Conservation (phyloP, 2,329 filamentous ascomycete species). For the Huntiella omanensis region DNA sequence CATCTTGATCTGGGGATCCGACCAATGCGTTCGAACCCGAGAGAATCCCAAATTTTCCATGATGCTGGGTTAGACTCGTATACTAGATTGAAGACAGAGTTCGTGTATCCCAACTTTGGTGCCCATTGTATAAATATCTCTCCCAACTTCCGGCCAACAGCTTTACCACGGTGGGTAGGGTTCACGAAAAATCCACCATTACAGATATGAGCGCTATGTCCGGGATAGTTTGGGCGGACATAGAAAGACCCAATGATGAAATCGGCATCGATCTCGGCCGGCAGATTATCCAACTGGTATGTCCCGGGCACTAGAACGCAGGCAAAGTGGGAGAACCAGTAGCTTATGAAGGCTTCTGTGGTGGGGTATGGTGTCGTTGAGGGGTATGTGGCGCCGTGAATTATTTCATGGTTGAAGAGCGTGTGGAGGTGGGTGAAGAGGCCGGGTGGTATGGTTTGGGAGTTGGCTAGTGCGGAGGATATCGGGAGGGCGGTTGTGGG, state of each 20-base stretch:
- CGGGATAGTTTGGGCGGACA: slow-evolving; percentile 86
- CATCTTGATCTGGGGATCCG: slow-evolving; percentile 56
- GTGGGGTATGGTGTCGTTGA: slow-evolving; percentile 58
- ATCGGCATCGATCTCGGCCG: too few relatives aligned
- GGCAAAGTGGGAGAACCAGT: slow-evolving; percentile 85
- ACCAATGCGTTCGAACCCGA: slow-evolving; percentile 84
- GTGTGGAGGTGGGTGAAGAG: slow-evolving; percentile 62
- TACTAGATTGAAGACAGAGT: slow-evolving; percentile 85
- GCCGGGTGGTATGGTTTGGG: slow-evolving; percentile 53
- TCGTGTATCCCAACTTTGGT: slow-evolving; percentile 66
- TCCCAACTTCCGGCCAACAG: slow-evolving; percentile 57
- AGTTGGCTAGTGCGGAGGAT: slow-evolving; percentile 42
- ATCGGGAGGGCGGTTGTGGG: slow-evolving; percentile 60
- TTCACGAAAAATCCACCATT: slow-evolving; percentile 68
- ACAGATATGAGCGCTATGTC: slow-evolving; percentile 76
- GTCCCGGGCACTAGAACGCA: slow-evolving; percentile 70
- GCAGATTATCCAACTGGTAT: too few relatives aligned
- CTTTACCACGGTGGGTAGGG: slow-evolving; percentile 51
- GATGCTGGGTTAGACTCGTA: slow-evolving; percentile 88
- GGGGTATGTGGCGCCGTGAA: slow-evolving; percentile 80
- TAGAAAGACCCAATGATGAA: slow-evolving; percentile 62
- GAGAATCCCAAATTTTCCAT: slow-evolving; percentile 76
- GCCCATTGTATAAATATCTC: slow-evolving; percentile 64
- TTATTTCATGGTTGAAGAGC: slow-evolving; percentile 77
- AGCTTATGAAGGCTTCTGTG: slow-evolving; percentile 49